Evolutionary conservation across 805 yeast genomes (phyloP), one percentile per base, ranked within the genome.

Genomic region (Ogataea nonfermentans): DNA sequence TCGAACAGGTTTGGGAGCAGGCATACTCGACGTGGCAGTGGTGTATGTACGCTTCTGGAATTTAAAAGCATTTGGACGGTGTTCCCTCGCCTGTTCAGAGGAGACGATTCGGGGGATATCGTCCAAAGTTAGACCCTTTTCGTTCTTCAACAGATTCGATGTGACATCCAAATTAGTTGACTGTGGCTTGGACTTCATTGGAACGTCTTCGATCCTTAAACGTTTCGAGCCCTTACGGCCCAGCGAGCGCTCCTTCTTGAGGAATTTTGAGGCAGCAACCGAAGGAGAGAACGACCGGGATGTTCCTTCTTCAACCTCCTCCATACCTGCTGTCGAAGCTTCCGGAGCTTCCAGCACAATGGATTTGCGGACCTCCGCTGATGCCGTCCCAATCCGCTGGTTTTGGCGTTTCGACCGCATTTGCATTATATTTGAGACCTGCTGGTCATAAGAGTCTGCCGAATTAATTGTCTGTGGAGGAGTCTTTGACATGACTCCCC

Each of bases 81-180:
- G 83, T 46, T 87, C 96, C 47, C 96, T 71, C 0, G 98, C 96
- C 61, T 91, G 96, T 54, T 93, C 97, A 8, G 95, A 91, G 2
- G 97, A 95, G 6, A 93, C 97, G 56, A 93, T 91, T 49, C 98
- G 74, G 6, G 98, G 96, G 52, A 93, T 93, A 62, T 93, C 99
- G 62, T 93, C 98, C 52, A 93, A 73, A 0, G 97, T 91, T 37
- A 93, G 73, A 0, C 91, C 82, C 51, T 84, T 86, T 51, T 91
- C 95, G 54, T 79, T 84, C 53, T 82, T 78, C 39, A 89, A 73
- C 34, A 86, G 69, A 49, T 78, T 82, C 2, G 88, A 74, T 0
- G 90, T 81, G 2, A 82, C 73, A 52, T 78, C 82, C 32, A 83
- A 67, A 45, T 66, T 49, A 9, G 53, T 35, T 17, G 46, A 47